Conservation (phyloP, 2,329 filamentous ascomycete species). For the Phialocephala subalpina region DNA sequence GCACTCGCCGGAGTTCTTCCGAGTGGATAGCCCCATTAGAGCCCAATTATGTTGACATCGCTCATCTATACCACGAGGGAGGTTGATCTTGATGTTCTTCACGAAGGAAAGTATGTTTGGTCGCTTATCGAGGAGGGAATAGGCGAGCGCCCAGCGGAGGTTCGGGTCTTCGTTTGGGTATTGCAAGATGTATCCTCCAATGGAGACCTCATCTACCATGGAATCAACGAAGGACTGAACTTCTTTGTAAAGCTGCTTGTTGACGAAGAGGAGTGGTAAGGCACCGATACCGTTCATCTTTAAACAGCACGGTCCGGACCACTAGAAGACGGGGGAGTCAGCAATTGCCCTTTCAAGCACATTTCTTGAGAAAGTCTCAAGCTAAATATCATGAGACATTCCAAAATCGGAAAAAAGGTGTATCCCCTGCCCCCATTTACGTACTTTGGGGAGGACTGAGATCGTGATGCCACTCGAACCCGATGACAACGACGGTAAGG, state of each 20-base stretch:
- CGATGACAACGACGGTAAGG: neutral
- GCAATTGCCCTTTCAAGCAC: too few relatives aligned
- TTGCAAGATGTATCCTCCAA: conserved; percentile 29
- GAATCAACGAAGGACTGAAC: conserved; percentile 28
- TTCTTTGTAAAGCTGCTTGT: conserved; percentile 28
- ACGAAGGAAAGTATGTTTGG: conserved; percentile 17
- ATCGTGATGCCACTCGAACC: conserved; percentile 4
- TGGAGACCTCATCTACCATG: conserved; percentile 20
- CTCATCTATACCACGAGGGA: conserved; percentile 22
- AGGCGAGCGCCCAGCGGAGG: conserved; percentile 20
- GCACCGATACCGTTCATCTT: conserved; percentile 22
- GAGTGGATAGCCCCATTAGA: conserved; percentile 7
- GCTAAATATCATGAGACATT: too few relatives aligned
- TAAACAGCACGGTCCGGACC: conserved; percentile 16
- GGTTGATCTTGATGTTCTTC: conserved; percentile 22
- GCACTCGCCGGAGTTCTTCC: neutral
- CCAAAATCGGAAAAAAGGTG: too few relatives aligned
- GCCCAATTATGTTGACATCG: conserved; percentile 13
- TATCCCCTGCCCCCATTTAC: too few relatives aligned
- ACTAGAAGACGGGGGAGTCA: too few relatives aligned
- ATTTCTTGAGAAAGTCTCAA: too few relatives aligned
- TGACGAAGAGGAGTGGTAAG: conserved; percentile 29
- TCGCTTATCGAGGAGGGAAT: conserved; percentile 20
- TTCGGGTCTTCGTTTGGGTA: conserved; percentile 28
- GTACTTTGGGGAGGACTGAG: conserved; percentile 16